Percentiles rank a stretch among this genome's conserved stretches.
Conservation (phyloP, 1,284 basidiomycete species). For the Apiotrichum gracile region DNA sequence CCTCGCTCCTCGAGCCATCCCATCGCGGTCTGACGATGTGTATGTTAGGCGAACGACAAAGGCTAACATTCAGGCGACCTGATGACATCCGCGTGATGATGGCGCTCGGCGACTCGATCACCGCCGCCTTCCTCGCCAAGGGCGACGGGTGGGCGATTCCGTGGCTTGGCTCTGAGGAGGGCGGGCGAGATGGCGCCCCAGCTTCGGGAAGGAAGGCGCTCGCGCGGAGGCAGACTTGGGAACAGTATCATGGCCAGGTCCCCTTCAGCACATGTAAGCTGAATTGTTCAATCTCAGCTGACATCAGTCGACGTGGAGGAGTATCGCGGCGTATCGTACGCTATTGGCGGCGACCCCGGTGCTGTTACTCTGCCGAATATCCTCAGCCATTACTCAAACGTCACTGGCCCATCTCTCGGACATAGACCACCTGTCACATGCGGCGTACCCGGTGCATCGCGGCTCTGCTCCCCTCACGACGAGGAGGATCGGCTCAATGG, state of each 20-base stretch:
- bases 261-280: neutral
- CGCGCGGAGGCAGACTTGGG: neutral
- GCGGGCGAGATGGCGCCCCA: neutral
- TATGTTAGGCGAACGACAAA: constrained; percentile 7
- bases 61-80: constrained; percentile 29
- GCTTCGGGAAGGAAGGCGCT: neutral
- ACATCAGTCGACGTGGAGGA: constrained; percentile 27
- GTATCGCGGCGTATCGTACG: constrained; percentile 45
- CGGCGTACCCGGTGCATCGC: constrained; percentile 1
- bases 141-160: neutral
- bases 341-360: constrained; percentile 39
- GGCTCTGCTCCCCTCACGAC: constrained; percentile 18
- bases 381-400: constrained; percentile 21
- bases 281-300: neutral
- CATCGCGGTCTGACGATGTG: constrained; percentile 23
- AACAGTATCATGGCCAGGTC: neutral
- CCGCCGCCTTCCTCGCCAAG: constrained; percentile 42
- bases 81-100: constrained; percentile 44
- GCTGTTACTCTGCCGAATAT: constrained; percentile 43
- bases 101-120: constrained; percentile 47
- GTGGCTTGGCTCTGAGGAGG: neutral
- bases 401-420: constrained; percentile 26
- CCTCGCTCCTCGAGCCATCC: constrained; percentile 7
- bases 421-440: constrained; percentile 25
- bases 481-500: constrained; percentile 37